Percentiles rank a stretch among this genome's conserved stretches.
phyloP scores from a whole-genome alignment of 495 filamentous ascomycete genomes.

The Amorphotheca resinae region DNA sequence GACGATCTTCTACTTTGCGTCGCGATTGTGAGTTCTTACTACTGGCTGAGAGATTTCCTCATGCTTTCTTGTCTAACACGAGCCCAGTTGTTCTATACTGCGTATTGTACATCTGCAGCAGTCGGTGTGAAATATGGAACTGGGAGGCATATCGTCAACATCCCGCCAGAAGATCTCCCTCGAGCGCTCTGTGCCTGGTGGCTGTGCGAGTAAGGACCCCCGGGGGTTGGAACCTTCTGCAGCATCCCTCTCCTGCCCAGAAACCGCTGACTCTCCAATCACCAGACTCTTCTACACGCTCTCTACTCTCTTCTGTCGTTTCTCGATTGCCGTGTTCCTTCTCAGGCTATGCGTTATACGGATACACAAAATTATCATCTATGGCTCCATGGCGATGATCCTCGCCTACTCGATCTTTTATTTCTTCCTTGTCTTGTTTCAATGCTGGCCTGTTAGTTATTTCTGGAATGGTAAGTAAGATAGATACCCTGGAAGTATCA shows the following conservation, averaged over 20 bases:
- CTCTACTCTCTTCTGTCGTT: slow-evolving; percentile 26
- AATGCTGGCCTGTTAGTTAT: slow-evolving; percentile 26
- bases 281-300: slow-evolving; percentile 21
- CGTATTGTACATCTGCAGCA: slow-evolving; percentile 4
- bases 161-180: slow-evolving; percentile 6
- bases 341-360: slow-evolving; percentile 24
- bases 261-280: background rate
- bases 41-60: too few species aligned
- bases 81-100: slow-evolving; percentile 10
- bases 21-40: slow-evolving; percentile 11
- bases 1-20: slow-evolving; percentile 14
- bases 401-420: slow-evolving; percentile 21
- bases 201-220: slow-evolving; percentile 18
- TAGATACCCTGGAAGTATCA: background rate
- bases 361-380: slow-evolving; percentile 26
- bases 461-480: slow-evolving; percentile 25
- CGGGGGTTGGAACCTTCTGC: background rate
- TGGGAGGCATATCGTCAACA: slow-evolving; percentile 7
- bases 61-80: background rate
- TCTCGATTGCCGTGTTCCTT: slow-evolving; percentile 30
- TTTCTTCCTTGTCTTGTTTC: slow-evolving; percentile 30
- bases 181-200: slow-evolving; percentile 15
- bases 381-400: slow-evolving; percentile 18
- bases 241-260: background rate
- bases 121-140: slow-evolving; percentile 12